A percentile compares a stretch with the other conserved stretches of the same genome.
Evolutionary conservation across 805 yeast genomes (phyloP).

Genomic region (Pichia rugopelliculosa): DNA sequence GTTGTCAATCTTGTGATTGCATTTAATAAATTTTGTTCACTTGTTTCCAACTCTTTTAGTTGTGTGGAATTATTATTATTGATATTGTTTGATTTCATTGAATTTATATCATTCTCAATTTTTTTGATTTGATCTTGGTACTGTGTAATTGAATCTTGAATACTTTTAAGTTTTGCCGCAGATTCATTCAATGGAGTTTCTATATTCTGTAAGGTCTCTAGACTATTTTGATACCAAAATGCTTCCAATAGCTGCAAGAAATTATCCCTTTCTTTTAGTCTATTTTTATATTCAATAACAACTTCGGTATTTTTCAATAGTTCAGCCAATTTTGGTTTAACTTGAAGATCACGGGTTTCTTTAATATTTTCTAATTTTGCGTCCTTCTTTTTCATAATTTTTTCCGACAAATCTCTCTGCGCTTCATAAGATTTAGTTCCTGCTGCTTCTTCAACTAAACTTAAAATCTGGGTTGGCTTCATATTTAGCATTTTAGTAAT

Average conservation of each 20-base stretch:
- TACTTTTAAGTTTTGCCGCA: conserved; percentile 16
- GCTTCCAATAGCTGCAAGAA: conserved; percentile 7
- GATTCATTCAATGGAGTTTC: conserved; percentile 1
- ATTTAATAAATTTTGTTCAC: conserved; percentile 51
- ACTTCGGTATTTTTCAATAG: conserved; percentile 74
- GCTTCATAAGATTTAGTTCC: conserved; percentile 96
- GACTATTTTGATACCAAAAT: conserved; percentile 21
- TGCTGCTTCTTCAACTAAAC: conserved; percentile 95
- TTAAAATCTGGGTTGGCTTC: conserved; percentile 85
- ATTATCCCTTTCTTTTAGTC: conserved; percentile 10
- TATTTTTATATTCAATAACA: conserved; percentile 77
- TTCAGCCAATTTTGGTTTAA: conserved; percentile 83
- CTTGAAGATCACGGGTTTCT: conserved; percentile 70
- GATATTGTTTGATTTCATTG: conserved; percentile 42
- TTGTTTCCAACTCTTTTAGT: conserved; percentile 50
- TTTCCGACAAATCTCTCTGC: conserved; percentile 82
- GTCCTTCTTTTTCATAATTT: conserved; percentile 88
- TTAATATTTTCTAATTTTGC: conserved; percentile 74
- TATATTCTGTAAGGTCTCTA: conserved; percentile 19
- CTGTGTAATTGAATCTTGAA: conserved; percentile 35
- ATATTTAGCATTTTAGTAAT: conserved; percentile 95
- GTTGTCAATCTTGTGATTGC: conserved; percentile 64
- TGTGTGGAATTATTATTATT: conserved; percentile 49
- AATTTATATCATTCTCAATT: conserved; percentile 47
- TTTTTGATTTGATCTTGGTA: conserved; percentile 39